Evolutionary conservation across 495 filamentous ascomycete species (phyloP).

Genomic region (Penicillium canariense): DNA sequence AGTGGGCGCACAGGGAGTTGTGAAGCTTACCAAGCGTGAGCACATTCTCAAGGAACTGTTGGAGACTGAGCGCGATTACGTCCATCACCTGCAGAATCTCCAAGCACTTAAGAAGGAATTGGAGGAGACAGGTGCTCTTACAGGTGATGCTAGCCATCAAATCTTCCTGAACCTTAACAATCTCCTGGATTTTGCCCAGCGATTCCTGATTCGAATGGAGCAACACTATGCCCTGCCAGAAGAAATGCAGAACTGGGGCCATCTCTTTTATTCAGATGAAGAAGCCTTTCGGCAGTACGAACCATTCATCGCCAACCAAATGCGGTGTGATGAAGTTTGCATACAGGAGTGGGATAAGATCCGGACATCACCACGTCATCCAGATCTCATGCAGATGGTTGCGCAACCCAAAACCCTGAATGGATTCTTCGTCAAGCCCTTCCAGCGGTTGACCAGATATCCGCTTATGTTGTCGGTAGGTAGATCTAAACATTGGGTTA

Average conservation of each 20-base stretch:
- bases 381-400: conserved; percentile 61
- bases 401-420: conserved; percentile 62
- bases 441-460: conserved; percentile 93
- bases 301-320: conserved; percentile 93
- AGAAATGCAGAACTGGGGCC: conserved; percentile 84
- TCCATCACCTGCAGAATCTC: conserved; percentile 94
- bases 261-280: conserved; percentile 74
- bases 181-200: conserved; percentile 89
- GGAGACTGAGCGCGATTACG: conserved; percentile 93
- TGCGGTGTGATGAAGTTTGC: conserved; percentile 50
- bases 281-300: conserved; percentile 87
- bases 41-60: conserved; percentile 88
- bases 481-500: neutral
- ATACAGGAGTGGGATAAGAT: conserved; percentile 56
- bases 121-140: conserved; percentile 80
- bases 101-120: conserved; percentile 89
- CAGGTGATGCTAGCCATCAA: conserved; percentile 87
- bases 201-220: conserved; percentile 92
- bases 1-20: conserved; percentile 39
- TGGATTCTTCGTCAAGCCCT: conserved; percentile 92
- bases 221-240: conserved; percentile 83
- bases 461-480: conserved; percentile 82
- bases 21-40: conserved; percentile 73
- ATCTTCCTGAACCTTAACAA: conserved; percentile 96
- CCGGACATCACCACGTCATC: conserved; percentile 48